Conservation (phyloP, 1,284 basidiomycete genomes). For the Irpex lacteus region DNA sequence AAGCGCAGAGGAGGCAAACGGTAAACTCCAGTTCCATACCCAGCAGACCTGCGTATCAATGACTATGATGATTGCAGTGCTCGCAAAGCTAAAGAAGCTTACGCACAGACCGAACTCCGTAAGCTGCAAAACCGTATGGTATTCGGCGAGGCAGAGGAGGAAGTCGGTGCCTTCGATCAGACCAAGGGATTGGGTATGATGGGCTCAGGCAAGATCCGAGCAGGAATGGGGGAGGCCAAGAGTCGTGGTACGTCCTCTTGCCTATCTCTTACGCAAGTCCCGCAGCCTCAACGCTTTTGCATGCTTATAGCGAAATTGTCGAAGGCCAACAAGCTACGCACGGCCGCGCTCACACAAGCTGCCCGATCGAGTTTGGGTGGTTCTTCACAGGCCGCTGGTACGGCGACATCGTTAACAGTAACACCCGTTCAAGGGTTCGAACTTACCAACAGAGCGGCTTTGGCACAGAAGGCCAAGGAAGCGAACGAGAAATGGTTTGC, state of each 20-base stretch:
- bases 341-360: slow-evolving; percentile 75
- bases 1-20: slow-evolving; percentile 94
- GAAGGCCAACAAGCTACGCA: slow-evolving; percentile 92
- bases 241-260: slow-evolving; percentile 66
- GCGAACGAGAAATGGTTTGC: slow-evolving; percentile 94
- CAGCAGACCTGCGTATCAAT: background rate
- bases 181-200: slow-evolving; percentile 98
- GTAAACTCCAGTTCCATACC: slow-evolving; percentile 37
- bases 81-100: slow-evolving; percentile 95
- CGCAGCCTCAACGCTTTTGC: slow-evolving; percentile 5
- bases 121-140: slow-evolving; percentile 97
- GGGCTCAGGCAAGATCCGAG: slow-evolving; percentile 88
- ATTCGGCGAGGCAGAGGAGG: slow-evolving; percentile 95
- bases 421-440: slow-evolving; percentile 97
- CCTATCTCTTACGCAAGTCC: background rate
- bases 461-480: slow-evolving; percentile 81
- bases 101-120: slow-evolving; percentile 93
- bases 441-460: slow-evolving; percentile 80
- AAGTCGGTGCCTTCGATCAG: slow-evolving; percentile 95
- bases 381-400: slow-evolving; percentile 70
- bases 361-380: slow-evolving; percentile 40
- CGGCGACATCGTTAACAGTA: slow-evolving; percentile 88
- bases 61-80: slow-evolving; percentile 56
- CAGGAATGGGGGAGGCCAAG: slow-evolving; percentile 81
- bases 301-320: slow-evolving; percentile 71